Conservation (phyloP, 2,329 filamentous ascomycete species). For the Xylariaceae sp. region DNA sequence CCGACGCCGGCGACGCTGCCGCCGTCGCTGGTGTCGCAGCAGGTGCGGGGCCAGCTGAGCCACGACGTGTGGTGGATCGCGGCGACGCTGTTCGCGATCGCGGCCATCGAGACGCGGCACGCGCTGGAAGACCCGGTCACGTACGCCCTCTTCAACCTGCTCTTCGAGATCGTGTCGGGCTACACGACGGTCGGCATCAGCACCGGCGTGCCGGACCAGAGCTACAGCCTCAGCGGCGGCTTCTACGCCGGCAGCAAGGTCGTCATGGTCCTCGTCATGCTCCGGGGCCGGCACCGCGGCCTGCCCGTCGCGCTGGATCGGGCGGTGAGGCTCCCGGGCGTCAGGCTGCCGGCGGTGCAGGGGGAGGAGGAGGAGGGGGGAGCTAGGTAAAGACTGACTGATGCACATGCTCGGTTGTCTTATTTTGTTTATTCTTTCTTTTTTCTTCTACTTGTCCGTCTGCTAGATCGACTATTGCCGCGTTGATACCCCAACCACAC, state of each 20-base stretch:
- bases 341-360: slow-evolving; percentile 16
- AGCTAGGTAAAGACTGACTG: too few relatives aligned
- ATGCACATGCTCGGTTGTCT: too few relatives aligned
- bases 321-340: slow-evolving; percentile 37
- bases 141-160: slow-evolving; percentile 53
- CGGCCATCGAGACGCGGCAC: slow-evolving; percentile 50
- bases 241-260: slow-evolving; percentile 51
- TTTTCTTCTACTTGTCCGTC: too few relatives aligned
- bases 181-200: slow-evolving; percentile 58
- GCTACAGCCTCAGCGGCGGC: slow-evolving; percentile 48
- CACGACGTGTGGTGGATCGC: slow-evolving; percentile 63
- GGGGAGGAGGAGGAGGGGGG: slow-evolving; percentile 30
- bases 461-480: too few relatives aligned
- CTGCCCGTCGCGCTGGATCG: slow-evolving; percentile 49
- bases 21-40: slow-evolving; percentile 41
- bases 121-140: slow-evolving; percentile 42
- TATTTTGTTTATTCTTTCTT: too few relatives aligned
- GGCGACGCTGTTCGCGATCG: slow-evolving; percentile 51
- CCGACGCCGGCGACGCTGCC: slow-evolving; percentile 7
- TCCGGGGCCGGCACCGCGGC: slow-evolving; percentile 49
- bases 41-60: slow-evolving; percentile 56
- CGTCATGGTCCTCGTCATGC: slow-evolving; percentile 48
- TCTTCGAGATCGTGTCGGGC: slow-evolving; percentile 49
- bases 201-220: slow-evolving; percentile 44
- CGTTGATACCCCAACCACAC: too few relatives aligned